Conservation (phyloP, 139 green algal species). For the Marvania coccoides region DNA sequence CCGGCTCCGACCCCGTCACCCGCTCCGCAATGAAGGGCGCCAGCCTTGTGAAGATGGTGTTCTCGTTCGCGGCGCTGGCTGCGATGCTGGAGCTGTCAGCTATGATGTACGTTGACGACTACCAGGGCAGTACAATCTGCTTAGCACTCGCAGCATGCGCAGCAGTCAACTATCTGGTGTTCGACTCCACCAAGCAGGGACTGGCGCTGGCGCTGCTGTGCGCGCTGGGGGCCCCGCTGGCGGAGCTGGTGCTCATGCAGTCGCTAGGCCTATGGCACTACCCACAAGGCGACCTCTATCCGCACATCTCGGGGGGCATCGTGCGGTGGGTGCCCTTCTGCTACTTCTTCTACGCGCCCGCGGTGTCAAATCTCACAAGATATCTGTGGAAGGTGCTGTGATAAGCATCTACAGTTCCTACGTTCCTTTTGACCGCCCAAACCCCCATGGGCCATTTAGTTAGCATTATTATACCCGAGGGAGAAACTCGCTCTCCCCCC, state of each 20-base stretch:
- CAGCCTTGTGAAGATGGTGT: conserved; percentile 20
- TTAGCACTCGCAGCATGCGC: conserved; percentile 12
- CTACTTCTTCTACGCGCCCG: conserved; percentile 45
- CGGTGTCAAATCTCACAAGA: conserved; percentile 25
- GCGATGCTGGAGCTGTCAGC: conserved; percentile 32
- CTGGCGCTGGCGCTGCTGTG: conserved; percentile 40
- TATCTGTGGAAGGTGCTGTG: conserved; percentile 18
- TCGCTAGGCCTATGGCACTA: conserved; percentile 48
- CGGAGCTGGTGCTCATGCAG: conserved; percentile 45
- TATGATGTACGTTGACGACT: conserved; percentile 29
- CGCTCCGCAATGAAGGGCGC: background rate
- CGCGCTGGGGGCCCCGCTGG: conserved; percentile 34
- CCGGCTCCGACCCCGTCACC: background rate
- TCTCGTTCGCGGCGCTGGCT: conserved; percentile 33
- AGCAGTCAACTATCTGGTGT: conserved; percentile 28
- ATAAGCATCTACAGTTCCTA: too few relatives aligned
- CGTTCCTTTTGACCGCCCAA: too few relatives aligned
- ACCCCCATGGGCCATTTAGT: too few relatives aligned
- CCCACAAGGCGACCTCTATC: conserved; percentile 24
- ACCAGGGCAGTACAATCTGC: conserved; percentile 32
- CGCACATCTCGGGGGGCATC: conserved; percentile 21
- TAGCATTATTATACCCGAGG: too few relatives aligned
- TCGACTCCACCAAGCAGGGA: conserved; percentile 47
- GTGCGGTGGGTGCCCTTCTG: conserved; percentile 39
- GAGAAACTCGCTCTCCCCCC: too few relatives aligned